Conservation (phyloP, 768 basidiomycete genomes). For the Lactifluus hygrophoroides region DNA sequence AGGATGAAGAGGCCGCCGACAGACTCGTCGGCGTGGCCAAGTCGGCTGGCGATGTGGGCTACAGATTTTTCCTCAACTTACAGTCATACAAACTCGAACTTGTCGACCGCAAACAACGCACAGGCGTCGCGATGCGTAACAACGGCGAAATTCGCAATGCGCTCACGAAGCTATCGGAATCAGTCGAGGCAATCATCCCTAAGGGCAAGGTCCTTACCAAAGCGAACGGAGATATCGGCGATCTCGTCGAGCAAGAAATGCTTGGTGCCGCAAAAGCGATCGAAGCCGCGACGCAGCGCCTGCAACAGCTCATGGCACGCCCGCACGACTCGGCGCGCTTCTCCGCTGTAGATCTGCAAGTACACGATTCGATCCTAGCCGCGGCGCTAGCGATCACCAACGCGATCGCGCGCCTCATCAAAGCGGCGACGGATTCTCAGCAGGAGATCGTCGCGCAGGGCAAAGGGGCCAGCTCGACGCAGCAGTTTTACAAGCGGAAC, state of each 20-base stretch:
- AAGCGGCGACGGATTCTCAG: constrained; percentile 95
- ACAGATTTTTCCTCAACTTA: constrained; percentile 90
- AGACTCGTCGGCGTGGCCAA: constrained; percentile 82
- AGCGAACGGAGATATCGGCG: constrained; percentile 88
- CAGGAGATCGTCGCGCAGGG: constrained; percentile 97
- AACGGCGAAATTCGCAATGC: constrained; percentile 80
- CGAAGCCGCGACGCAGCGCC: constrained; percentile 81
- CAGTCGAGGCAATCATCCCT: constrained; percentile 78
- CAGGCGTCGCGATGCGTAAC: constrained; percentile 83
- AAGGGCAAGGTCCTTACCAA: constrained; percentile 71
- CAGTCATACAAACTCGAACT: constrained; percentile 93
- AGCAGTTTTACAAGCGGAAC: constrained; percentile 99
- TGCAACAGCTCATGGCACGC: constrained; percentile 86
- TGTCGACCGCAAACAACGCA: constrained; percentile 57
- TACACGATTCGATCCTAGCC: constrained; percentile 94
- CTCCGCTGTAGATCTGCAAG: constrained; percentile 88
- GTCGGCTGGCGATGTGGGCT: constrained; percentile 75
- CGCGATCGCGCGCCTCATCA: constrained; percentile 90
- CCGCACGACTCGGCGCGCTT: constrained; percentile 82
- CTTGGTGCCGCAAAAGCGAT: constrained; percentile 85
- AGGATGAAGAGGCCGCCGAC: constrained; percentile 88
- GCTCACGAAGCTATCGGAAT: constrained; percentile 76
- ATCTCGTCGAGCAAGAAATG: constrained; percentile 97
- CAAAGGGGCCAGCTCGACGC: constrained; percentile 80
- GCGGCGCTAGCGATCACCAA: constrained; percentile 93